Base-by-base conservation (phyloP, 352 stramenopile species). In the Phytophthora cajani region DNA sequence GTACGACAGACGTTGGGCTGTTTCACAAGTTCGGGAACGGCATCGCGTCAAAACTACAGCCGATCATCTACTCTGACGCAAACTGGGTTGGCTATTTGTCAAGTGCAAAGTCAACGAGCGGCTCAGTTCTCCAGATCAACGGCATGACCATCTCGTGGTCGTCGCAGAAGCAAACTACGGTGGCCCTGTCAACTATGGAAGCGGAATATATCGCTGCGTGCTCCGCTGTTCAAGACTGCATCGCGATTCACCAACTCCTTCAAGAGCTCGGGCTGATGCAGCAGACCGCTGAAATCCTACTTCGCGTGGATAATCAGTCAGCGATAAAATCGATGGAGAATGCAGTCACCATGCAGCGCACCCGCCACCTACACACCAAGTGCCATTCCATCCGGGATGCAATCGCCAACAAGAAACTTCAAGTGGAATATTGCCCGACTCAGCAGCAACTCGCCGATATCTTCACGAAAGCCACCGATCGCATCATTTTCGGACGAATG, bases 271-370 rank as follows among this genome's bases (percentile, higher is more conserved):
- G 32, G 0, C n/a, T 71, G 9, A 3, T 64, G 10, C 10, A 3
- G 0, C 7, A 42, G 5, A 23, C 14, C 8, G 16, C 5, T 9
- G 9, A 33, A 7, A 61, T 65, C 19, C 16, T 60, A 8, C 64
- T 64, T 4, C 16, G 33, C 2, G 56, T 71, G 1, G 50, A 64
- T 21, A 71, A 65, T 10, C 64, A 71, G n/a, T 71, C 56, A 7
- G 56, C 47, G 8, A 64, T 61, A 23, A 63, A 69, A 47, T 52
- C 46, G 12, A 69, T 69, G 61, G n/a, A 62, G 27, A 69, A 61
- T 16, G 17, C 44, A 9, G 54, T 69, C 2, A 16, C 63, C 9
- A 30, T 46, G 14, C 63, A 64, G 33, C 46, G 63, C 1, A 69
- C 19, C 11, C 11, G 33, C 1, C 63, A 54, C 19, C 27, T 64